Base-by-base conservation (phyloP, 148 eudicot genomes). In the Mesembryanthemum crystallinum region DNA sequence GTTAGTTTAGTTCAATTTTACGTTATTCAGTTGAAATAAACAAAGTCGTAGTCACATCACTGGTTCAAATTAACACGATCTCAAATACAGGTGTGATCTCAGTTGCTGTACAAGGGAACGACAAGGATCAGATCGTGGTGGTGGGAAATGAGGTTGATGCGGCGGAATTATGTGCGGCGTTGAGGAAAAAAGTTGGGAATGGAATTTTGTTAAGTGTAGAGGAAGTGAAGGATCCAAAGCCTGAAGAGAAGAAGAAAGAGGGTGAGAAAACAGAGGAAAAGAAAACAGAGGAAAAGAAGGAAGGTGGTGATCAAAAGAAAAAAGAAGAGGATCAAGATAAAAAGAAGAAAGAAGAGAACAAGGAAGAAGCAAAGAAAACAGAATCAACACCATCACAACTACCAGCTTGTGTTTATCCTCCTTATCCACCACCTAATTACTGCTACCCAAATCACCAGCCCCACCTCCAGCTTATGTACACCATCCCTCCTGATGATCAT, bases 171-270 rank as follows among this genome's bases (percentile, higher is more conserved):
- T 82, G 84, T 61, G 43, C 67, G 0, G 24, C 80, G 3, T 68
- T 81, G 29, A 69, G 81, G 71, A 77, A 77, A 66, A 81, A 81
- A 55, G 24, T 69, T 8, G 75, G 78, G 14, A 3, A 10, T 58
- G 70, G 81, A 12, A 77, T 20, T 8, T 15, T 81, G 45, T 3
- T 73, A 49, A 81, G 84, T 0, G 80, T 81, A 14, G 72, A 81
- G 43, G 80, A 73, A 33, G 77, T 81, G 2, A 77, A 77, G 52
- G 71, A 61, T 68, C 84, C 84, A 13, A 82, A 78, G 32, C 85
- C 81, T 1, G 82, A 74, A n/a, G 85, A 82, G 21, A 59, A 78
- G 33, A 78, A 82, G 21, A 29, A 68, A 8, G 51, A 37, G 10
- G 75, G 47, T 7, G 13, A 65, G n/a, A 72, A 54, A 45, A 0